phyloP scores from a whole-genome alignment of 2,329 filamentous ascomycete genomes.

The Stenocarpella maydis region DNA sequence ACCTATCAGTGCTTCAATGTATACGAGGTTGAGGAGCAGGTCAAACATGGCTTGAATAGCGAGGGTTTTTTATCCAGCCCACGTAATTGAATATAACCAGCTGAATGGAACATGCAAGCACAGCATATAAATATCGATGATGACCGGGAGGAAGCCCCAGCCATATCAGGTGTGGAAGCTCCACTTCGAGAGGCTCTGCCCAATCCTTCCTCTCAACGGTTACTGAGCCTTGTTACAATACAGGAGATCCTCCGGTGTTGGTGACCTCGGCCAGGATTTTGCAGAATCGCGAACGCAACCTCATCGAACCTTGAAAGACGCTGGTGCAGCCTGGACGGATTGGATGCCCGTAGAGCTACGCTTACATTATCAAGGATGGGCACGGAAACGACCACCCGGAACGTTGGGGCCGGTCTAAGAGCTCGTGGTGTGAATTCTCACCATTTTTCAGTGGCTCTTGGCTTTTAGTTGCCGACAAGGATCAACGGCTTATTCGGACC shows the following conservation, averaged over 20 bases:
- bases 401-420: neutral
- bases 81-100: no score
- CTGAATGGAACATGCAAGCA: no score
- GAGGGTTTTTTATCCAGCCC: no score
- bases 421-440: neutral
- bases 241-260: neutral
- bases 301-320: neutral
- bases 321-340: neutral
- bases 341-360: neutral
- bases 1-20: neutral
- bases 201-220: neutral
- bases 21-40: neutral
- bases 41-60: no score
- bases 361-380: neutral
- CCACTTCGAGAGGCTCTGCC: neutral
- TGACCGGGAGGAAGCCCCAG: neutral
- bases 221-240: neutral
- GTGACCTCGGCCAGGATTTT: neutral
- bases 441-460: neutral
- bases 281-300: neutral
- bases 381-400: neutral
- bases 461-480: neutral
- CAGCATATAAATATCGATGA: no score
- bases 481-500: neutral
- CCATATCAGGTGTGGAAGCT: slow-evolving; percentile 2